A percentile compares a stretch with the other conserved stretches of the same genome.
Conservation (phyloP, 2,329 filamentous ascomycete genomes). For the Phialocephala subalpina region DNA sequence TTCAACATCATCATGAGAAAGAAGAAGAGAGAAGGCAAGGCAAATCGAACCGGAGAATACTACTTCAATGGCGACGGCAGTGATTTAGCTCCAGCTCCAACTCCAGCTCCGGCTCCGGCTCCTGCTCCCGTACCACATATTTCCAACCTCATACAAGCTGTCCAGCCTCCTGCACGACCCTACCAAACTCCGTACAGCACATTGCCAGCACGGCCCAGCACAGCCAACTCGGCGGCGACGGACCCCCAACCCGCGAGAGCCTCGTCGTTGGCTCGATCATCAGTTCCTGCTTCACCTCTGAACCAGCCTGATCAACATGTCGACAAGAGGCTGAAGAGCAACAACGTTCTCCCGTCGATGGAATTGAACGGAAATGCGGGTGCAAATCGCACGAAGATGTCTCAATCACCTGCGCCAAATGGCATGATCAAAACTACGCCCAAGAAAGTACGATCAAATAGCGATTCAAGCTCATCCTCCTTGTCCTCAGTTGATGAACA, state of each 20-base stretch:
- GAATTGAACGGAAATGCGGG: constrained; percentile 32
- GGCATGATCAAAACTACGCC: constrained; percentile 16
- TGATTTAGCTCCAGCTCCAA: constrained; percentile 33
- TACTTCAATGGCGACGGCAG: constrained; percentile 56
- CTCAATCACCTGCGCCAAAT: constrained; percentile 15
- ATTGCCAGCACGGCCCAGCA: constrained; percentile 18
- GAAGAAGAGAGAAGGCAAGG: constrained; percentile 65
- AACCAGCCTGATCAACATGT: constrained; percentile 27
- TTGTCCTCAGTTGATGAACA: constrained; percentile 47
- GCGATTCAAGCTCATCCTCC: constrained; percentile 46
- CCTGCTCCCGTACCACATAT: constrained; percentile 30
- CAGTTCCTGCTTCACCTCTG: constrained; percentile 29
- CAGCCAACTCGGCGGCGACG: constrained; percentile 15
- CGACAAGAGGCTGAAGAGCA: constrained; percentile 39
- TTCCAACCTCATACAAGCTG: constrained; percentile 23
- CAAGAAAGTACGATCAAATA: constrained; percentile 32
- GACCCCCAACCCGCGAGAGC: constrained; percentile 3
- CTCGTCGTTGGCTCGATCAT: constrained; percentile 11
- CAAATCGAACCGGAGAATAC: constrained; percentile 57
- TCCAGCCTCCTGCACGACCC: constrained; percentile 31
- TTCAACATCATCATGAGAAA: constrained; percentile 59
- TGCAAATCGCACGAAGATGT: constrained; percentile 15
- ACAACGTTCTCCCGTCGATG: constrained; percentile 30
- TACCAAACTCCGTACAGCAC: constrained; percentile 35
- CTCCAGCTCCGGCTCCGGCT: no score